These are phyloP conservation scores for Candida nemodendra DNA, from an alignment of 805 yeast genomes.

Conservation along the genomic window DNA sequence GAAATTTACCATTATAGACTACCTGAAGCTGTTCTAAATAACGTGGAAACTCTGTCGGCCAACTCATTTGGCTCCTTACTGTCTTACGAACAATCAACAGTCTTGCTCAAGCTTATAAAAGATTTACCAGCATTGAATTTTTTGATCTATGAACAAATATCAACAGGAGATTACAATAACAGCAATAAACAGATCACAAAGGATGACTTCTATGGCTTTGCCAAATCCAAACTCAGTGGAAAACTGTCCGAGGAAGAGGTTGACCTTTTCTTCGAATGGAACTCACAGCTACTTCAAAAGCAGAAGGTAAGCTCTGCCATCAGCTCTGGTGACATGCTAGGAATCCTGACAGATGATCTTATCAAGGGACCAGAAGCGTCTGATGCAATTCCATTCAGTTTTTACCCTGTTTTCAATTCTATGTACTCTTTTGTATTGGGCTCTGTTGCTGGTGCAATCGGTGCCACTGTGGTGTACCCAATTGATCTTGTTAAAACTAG, in stretches of 20 bases:
- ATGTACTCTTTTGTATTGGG: conserved; percentile 86
- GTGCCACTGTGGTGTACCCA: conserved; percentile 97
- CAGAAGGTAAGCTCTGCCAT: conserved; percentile 26
- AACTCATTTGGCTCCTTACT: conserved; percentile 43
- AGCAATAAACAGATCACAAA: conserved; percentile 23
- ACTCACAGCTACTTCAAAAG: conserved; percentile 28
- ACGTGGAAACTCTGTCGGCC: conserved; percentile 44
- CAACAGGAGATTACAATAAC: conserved; percentile 21
- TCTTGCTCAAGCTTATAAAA: conserved; percentile 44
- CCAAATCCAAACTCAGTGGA: conserved; percentile 14
- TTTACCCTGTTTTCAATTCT: conserved; percentile 76
- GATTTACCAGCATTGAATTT: conserved; percentile 35
- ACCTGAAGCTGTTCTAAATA: conserved; percentile 55
- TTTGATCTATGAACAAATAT: conserved; percentile 29
- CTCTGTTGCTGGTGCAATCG: conserved; percentile 94
- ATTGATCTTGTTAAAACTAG: conserved; percentile 94
- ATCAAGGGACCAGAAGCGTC: conserved; percentile 47
- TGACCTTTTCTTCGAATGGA: conserved; percentile 36
- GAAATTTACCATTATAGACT: conserved; percentile 30
- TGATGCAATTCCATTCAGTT: conserved; percentile 38
- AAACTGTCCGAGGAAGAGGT: conserved; percentile 29
- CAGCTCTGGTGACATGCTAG: conserved; percentile 32
- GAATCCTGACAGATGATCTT: conserved; percentile 52
- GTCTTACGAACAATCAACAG: conserved; percentile 47
- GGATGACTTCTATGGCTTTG: conserved; percentile 26